Evolutionary conservation across 768 basidiomycete species (phyloP), one percentile per base, ranked within the genome.

Genomic region (Daedalea quercina): DNA sequence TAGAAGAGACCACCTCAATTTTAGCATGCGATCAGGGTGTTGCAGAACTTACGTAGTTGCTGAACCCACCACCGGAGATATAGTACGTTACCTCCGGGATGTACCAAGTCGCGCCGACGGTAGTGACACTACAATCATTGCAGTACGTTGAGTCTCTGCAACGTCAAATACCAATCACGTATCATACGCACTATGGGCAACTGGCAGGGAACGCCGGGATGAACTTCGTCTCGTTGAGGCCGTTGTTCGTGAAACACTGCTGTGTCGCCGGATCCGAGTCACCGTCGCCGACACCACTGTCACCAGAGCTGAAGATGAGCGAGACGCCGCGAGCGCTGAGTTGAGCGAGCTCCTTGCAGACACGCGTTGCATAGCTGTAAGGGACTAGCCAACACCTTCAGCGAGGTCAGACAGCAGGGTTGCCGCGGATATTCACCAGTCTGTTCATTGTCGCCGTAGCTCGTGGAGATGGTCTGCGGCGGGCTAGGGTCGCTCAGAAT

Each of bases 1-100:
- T 24, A 45, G 9, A 13, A 17, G 46, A 3, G 13, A 22, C 24
- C 7, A 22, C 41, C 8, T 22, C 44, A 24, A 6, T 7, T n/a
- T 24, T 9, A 9, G 44, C 24, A 15, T 22, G 20, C 9, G 11
- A 47, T 12, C 37, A 3, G 25, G 46, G 25, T 3, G 7, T 54
- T 57, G 1, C 53, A 31, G 1, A 84, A 72, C 76, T 57, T 12
- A 85, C 84, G 49, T 80, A 79, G 56, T 84, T 73, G 63, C 84
- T 86, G 69, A 88, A 90, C 2, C 87, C 86, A 33, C 87, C 87
- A 1, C 85, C 84, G 12, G 84, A 86, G 70, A 87, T 84, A 56
- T 49, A 63, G 0, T 75, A 77, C 0, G 79, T 80, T 13, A 72
- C 72, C 63, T 90, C 87, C 0, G 84, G 85, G 47, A 85, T 67